These are phyloP conservation scores for Scytalidium sp. DNA, from an alignment of 2,329 filamentous ascomycete species.

Conservation along the genomic window DNA sequence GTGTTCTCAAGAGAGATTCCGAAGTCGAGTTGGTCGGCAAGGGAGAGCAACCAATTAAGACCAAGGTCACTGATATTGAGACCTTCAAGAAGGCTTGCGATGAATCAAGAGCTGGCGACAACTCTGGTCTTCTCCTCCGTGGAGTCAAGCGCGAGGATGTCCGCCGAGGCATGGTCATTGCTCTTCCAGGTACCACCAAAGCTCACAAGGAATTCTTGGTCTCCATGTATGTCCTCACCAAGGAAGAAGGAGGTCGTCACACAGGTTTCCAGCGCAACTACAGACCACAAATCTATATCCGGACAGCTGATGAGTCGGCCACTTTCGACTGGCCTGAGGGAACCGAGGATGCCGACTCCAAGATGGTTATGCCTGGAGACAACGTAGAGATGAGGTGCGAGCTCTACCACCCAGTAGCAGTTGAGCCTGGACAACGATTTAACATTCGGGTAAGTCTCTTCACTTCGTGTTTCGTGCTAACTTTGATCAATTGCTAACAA, in stretches of 20 bases:
- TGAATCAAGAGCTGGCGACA: conserved; percentile 93
- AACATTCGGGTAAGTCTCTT: conserved; percentile 65
- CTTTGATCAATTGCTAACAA: neutral
- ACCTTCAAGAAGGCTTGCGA: conserved; percentile 99
- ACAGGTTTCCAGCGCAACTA: conserved; percentile 96
- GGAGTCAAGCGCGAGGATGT: conserved; percentile 96
- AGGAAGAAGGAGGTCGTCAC: conserved; percentile 97
- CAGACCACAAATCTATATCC: conserved; percentile 92
- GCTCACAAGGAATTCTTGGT: conserved; percentile 88
- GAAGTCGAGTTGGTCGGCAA: conserved; percentile 96
- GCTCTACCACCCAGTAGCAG: conserved; percentile 78
- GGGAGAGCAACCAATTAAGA: conserved; percentile 80
- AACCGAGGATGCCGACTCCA: conserved; percentile 65
- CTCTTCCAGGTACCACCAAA: conserved; percentile 78
- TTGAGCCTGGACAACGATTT: conserved; percentile 92
- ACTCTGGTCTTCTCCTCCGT: conserved; percentile 94
- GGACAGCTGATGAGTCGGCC: conserved; percentile 81
- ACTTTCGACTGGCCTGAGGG: conserved; percentile 85
- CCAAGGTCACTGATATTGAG: conserved; percentile 99
- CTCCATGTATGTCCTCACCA: conserved; percentile 94
- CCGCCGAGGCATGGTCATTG: conserved; percentile 89
- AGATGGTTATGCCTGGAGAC: conserved; percentile 97
- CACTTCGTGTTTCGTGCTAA: neutral
- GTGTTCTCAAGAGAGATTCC: conserved; percentile 85
- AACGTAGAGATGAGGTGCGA: conserved; percentile 96